Conservation (phyloP, 257 asterid species). For the Solanum lignicaule region DNA sequence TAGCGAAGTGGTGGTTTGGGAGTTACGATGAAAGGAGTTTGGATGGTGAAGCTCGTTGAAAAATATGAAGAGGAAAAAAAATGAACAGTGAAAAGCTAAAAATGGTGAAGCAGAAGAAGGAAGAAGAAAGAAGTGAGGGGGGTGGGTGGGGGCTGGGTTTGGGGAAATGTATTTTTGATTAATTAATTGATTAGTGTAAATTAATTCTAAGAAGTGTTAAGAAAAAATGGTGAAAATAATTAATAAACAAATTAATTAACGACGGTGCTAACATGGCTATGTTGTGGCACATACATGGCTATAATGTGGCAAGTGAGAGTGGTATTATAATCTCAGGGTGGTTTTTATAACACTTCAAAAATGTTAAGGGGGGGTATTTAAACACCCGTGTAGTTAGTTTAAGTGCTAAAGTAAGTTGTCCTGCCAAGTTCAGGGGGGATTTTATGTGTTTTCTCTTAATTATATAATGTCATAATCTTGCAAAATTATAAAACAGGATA, state of each 20-base stretch:
- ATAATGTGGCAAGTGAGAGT: neutral
- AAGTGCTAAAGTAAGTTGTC: neutral
- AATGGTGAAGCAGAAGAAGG: neutral
- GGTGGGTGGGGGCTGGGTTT: neutral
- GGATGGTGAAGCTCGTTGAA: neutral
- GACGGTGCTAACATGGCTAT: neutral
- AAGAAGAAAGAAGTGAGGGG: neutral
- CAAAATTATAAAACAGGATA: neutral
- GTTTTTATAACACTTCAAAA: neutral
- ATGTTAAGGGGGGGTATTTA: neutral
- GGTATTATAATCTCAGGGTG: neutral
- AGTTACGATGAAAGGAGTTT: neutral
- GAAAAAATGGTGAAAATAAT: neutral
- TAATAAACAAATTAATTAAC: too few species aligned
- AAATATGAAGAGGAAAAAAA: neutral
- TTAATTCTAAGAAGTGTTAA: neutral
- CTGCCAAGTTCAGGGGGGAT: neutral
- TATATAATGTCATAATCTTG: neutral
- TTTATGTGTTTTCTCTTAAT: neutral
- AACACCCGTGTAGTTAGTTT: neutral
- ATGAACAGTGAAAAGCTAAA: neutral
- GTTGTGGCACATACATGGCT: neutral
- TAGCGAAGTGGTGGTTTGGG: neutral
- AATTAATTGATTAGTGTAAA: neutral
- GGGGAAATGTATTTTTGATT: neutral